Evolutionary conservation across 768 basidiomycete genomes (phyloP).

Genomic region (Agrocybe pediades): DNA sequence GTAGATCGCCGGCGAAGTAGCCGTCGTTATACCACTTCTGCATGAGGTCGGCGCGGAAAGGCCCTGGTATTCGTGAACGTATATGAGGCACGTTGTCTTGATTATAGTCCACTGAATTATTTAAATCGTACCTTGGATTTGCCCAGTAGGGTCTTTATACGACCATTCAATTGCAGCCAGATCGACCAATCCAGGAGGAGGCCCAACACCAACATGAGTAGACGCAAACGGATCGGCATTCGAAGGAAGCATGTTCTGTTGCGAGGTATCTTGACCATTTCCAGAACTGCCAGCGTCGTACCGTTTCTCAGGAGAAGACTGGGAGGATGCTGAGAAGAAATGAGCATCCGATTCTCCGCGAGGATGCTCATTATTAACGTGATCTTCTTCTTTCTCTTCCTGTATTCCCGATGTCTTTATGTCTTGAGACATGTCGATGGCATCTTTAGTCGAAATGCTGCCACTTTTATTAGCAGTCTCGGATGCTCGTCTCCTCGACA

Average conservation of each 20-base stretch:
- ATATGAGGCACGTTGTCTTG: not conserved
- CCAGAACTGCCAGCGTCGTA: conserved; percentile 2
- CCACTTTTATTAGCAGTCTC: conserved; percentile 49
- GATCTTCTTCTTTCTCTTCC: conserved; percentile 59
- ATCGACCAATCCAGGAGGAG: conserved; percentile 54
- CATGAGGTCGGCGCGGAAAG: conserved; percentile 88
- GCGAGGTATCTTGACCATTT: not conserved
- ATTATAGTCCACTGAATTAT: not conserved
- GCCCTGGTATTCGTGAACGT: conserved; percentile 53
- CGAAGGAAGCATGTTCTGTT: not conserved
- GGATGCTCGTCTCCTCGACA: conserved; percentile 62
- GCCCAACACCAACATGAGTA: conserved; percentile 20
- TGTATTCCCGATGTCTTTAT: conserved; percentile 50
- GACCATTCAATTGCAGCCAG: conserved; percentile 78
- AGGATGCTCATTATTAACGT: conserved; percentile 10
- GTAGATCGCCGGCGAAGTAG: conserved; percentile 82
- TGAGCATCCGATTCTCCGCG: conserved; percentile 8
- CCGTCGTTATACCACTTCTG: conserved; percentile 93
- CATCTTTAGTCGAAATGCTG: conserved; percentile 36
- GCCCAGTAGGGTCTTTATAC: conserved; percentile 91
- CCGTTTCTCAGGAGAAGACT: conserved; percentile 14
- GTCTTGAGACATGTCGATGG: conserved; percentile 40
- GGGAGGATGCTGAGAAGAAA: conserved; percentile 16
- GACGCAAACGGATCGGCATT: conserved; percentile 5
- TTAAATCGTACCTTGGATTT: conserved; percentile 73